phyloP scores from a whole-genome alignment of 1,284 basidiomycete genomes.

The Phaffia rhodozyma region DNA sequence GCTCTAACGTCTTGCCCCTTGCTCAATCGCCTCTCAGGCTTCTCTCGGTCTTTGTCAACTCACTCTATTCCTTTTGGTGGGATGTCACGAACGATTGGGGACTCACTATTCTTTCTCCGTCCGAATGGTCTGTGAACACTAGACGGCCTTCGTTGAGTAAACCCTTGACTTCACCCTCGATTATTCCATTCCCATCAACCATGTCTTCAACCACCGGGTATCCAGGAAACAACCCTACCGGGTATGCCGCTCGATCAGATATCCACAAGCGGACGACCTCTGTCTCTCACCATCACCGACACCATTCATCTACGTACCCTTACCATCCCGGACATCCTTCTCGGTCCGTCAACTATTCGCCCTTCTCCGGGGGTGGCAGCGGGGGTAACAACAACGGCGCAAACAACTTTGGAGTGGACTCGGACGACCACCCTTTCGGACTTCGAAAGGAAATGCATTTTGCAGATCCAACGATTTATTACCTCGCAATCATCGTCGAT shows the following conservation, averaged over 20 bases:
- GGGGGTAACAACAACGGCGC: neutral
- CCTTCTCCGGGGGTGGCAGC: slow-evolving; percentile 29
- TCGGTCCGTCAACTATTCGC: slow-evolving; percentile 34
- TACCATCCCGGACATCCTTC: slow-evolving; percentile 3
- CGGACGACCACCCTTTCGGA: slow-evolving; percentile 46
- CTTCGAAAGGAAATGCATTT: slow-evolving; percentile 59
- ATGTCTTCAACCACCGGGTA: neutral
- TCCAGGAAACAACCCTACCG: neutral
- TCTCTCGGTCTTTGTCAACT: slow-evolving; percentile 72
- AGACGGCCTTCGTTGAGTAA: slow-evolving; percentile 22
- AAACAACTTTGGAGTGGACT: neutral
- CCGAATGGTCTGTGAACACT: slow-evolving; percentile 29
- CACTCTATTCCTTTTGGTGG: slow-evolving; percentile 97
- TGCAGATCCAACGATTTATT: slow-evolving; percentile 67
- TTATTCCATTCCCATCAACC: neutral
- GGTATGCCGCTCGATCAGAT: slow-evolving; percentile 6
- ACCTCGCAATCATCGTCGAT: slow-evolving; percentile 70
- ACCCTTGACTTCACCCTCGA: slow-evolving; percentile 25
- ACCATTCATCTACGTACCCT: slow-evolving; percentile 6
- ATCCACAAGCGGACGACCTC: slow-evolving; percentile 14
- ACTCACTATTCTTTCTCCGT: slow-evolving; percentile 54
- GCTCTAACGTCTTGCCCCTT: neutral
- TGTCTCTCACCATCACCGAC: slow-evolving; percentile 5
- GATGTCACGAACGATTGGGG: slow-evolving; percentile 99
- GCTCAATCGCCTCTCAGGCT: slow-evolving; percentile 47